phyloP scores from a whole-genome alignment of 2,329 filamentous ascomycete species.

The Cryphonectria naterciae region DNA sequence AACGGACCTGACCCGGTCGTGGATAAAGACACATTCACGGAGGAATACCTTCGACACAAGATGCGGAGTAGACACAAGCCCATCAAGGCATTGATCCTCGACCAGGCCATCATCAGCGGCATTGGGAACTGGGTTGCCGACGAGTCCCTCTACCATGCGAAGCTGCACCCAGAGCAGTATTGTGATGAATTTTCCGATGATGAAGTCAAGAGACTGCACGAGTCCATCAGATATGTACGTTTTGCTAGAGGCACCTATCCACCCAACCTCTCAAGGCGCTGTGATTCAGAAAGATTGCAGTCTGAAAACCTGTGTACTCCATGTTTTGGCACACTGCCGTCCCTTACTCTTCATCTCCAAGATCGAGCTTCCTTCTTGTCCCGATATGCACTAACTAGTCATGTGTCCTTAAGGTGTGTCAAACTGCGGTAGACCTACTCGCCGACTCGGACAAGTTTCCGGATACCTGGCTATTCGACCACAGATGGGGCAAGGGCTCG shows the following conservation, averaged over 20 bases:
- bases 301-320: neutral
- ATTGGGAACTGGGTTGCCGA: conserved; percentile 98
- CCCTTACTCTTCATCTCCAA: neutral
- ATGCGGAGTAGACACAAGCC: conserved; percentile 79
- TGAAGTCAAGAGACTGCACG: conserved; percentile 73
- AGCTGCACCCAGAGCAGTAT: conserved; percentile 90
- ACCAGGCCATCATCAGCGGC: conserved; percentile 87
- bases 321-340: neutral
- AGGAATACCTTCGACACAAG: conserved; percentile 73
- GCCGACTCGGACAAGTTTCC: conserved; percentile 86
- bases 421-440: conserved; percentile 75
- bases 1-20: conserved; percentile 93
- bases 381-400: neutral
- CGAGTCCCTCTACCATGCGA: conserved; percentile 88
- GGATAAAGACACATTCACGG: conserved; percentile 76
- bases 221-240: conserved; percentile 64
- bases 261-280: neutral
- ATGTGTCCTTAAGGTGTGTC: conserved; percentile 62
- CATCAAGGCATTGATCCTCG: conserved; percentile 84
- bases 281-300: neutral
- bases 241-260: neutral
- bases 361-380: neutral
- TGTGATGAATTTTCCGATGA: conserved; percentile 76
- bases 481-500: conserved; percentile 89
- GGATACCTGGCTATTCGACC: conserved; percentile 82